These are phyloP conservation scores for Erucastrum elatum DNA, from an alignment of 345 rosid species.

Conservation along the genomic window DNA sequence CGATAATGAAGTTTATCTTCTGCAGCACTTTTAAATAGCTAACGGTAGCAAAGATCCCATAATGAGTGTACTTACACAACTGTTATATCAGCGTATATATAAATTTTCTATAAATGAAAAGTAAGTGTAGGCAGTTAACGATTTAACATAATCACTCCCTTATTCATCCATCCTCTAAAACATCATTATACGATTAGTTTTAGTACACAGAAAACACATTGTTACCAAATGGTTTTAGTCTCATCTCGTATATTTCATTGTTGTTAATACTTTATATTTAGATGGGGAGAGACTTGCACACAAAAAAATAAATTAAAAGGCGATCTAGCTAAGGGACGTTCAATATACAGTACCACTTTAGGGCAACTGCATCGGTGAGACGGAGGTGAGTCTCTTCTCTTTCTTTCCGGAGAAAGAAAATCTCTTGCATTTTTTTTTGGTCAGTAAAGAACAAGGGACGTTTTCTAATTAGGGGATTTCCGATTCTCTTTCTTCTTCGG, in stretches of 20 bases:
- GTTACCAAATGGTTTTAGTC: neutral
- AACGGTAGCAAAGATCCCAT: neutral
- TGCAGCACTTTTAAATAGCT: neutral
- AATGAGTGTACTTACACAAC: neutral
- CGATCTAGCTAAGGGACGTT: neutral
- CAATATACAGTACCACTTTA: neutral
- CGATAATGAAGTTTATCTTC: neutral
- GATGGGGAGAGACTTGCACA: neutral
- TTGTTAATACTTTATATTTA: neutral
- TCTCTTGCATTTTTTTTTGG: too few species aligned
- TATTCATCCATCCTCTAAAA: neutral
- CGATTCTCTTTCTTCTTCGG: too few species aligned
- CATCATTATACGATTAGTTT: neutral
- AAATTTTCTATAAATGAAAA: neutral
- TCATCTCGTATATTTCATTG: neutral
- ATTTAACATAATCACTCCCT: neutral
- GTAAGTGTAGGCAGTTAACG: neutral
- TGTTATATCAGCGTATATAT: neutral
- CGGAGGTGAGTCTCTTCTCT: too few species aligned
- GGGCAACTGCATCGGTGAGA: too few species aligned
- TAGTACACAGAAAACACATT: neutral
- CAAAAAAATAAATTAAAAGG: neutral
- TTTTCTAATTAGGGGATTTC: too few species aligned
- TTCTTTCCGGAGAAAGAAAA: too few species aligned
- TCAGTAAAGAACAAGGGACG: too few species aligned